A percentile compares a stretch with the other conserved stretches of the same genome.
Conservation (phyloP, 352 stramenopile genomes). For the Phytophthora megakarya region DNA sequence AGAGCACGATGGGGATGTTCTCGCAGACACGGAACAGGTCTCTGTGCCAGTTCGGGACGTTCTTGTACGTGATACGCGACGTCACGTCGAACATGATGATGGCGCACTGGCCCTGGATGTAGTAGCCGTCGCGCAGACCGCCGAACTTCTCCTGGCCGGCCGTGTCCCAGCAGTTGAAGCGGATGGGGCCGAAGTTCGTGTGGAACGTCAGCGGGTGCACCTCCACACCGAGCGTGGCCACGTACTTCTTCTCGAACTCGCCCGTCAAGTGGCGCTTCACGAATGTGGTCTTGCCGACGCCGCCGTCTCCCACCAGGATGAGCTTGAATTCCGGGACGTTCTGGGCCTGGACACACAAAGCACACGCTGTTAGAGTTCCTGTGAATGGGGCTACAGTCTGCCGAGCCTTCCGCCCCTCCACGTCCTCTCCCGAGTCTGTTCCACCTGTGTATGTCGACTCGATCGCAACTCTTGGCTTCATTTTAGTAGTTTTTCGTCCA, state of each 20-base stretch:
- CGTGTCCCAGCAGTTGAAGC: constrained; percentile 99
- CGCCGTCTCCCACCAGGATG: constrained; percentile 99
- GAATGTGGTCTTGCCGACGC: constrained; percentile 99
- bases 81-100: constrained; percentile 99
- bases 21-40: constrained; percentile 99
- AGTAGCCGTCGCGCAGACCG: constrained; percentile 96
- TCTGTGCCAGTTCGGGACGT: constrained; percentile 99
- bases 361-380: constrained; percentile 19
- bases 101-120: constrained; percentile 99
- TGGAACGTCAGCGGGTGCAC: constrained; percentile 99
- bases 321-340: constrained; percentile 99
- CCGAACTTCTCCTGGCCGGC: constrained; percentile 99
- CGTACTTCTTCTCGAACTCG: constrained; percentile 99
- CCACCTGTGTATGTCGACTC: constrained; percentile 6
- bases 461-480: constrained; percentile 21
- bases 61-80: constrained; percentile 99
- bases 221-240: constrained; percentile 99
- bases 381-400: no score
- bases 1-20: constrained; percentile 99
- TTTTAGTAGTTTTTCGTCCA: constrained; percentile 1
- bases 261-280: constrained; percentile 99
- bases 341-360: constrained; percentile 43
- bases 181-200: constrained; percentile 99
- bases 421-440: neutral
- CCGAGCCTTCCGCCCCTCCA: constrained; percentile 17